A percentile compares a stretch with the other conserved stretches of the same genome.
Conservation (phyloP, 352 stramenopile species). For the Globisporangium cylindrosporum region DNA sequence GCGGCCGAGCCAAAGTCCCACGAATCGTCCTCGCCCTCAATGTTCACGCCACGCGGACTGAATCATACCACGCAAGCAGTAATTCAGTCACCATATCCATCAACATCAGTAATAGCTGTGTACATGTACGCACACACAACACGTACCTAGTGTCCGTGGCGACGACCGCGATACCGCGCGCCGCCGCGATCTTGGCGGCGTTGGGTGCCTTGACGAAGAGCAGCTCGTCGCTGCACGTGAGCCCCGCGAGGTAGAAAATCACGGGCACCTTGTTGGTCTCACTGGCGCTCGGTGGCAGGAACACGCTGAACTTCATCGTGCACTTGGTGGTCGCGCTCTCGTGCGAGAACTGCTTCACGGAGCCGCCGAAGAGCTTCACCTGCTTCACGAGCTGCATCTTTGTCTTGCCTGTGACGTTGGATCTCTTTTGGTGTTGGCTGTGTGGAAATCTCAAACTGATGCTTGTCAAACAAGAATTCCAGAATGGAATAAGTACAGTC, state of each 20-base stretch:
- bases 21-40: slow-evolving; percentile 92
- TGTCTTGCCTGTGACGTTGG: background rate
- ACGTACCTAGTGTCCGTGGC: slow-evolving; percentile 90
- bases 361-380: slow-evolving; percentile 68
- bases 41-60: slow-evolving; percentile 88
- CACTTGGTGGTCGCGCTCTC: slow-evolving; percentile 75
- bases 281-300: slow-evolving; percentile 66
- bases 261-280: slow-evolving; percentile 72
- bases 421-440: background rate
- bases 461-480: slow-evolving; percentile 3
- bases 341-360: slow-evolving; percentile 85
- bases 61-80: background rate
- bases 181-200: slow-evolving; percentile 87
- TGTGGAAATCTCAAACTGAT: background rate
- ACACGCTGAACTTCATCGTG: slow-evolving; percentile 91
- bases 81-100: too few relatives aligned
- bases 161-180: slow-evolving; percentile 93
- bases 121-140: too few relatives aligned
- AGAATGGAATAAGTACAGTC: background rate
- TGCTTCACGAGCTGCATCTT: slow-evolving; percentile 77
- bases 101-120: too few relatives aligned
- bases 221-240: slow-evolving; percentile 97
- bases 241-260: slow-evolving; percentile 95
- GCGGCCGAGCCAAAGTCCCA: slow-evolving; percentile 97
- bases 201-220: slow-evolving; percentile 94